A percentile compares a stretch with the other conserved stretches of the same genome.
Conservation (phyloP, 176 grass and related monocot genomes). For the Poa annua region DNA sequence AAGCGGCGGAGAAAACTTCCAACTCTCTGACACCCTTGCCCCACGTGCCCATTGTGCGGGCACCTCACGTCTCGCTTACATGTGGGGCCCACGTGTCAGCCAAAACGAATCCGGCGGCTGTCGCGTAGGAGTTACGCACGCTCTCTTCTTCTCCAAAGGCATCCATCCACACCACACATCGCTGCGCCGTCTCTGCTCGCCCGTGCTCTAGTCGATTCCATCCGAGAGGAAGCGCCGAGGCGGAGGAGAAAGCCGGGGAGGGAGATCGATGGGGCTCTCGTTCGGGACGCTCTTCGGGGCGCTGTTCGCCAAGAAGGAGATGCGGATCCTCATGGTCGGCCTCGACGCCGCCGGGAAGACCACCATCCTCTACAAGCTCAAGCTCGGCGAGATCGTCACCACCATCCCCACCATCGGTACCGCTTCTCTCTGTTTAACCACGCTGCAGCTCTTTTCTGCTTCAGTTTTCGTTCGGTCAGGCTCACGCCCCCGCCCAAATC, state of each 20-base stretch:
- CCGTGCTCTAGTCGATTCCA: neutral
- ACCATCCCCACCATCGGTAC: slow-evolving; percentile 70
- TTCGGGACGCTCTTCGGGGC: slow-evolving; percentile 47
- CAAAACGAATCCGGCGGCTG: slow-evolving; percentile 11
- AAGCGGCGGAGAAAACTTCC: too few relatives aligned
- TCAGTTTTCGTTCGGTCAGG: neutral
- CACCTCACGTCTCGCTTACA: too few relatives aligned
- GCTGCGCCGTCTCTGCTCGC: neutral
- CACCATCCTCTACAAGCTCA: slow-evolving; percentile 78
- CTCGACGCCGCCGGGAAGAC: slow-evolving; percentile 76
- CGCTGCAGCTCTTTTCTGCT: neutral
- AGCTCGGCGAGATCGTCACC: slow-evolving; percentile 75
- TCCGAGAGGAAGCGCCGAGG: neutral
- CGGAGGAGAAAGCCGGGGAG: neutral
- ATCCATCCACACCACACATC: neutral
- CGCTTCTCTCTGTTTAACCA: neutral
- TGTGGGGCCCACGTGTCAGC: neutral
- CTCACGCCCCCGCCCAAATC: slow-evolving; percentile 13
- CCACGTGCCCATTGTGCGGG: too few relatives aligned
- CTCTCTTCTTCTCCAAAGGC: slow-evolving; percentile 12
- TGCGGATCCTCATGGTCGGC: slow-evolving; percentile 72
- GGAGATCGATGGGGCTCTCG: slow-evolving; percentile 33
- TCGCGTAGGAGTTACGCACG: slow-evolving; percentile 29
- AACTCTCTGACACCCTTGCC: too few relatives aligned
- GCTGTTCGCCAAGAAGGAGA: slow-evolving; percentile 76